These are phyloP conservation scores for Paramecium biaurelia DNA, from an alignment of 73 alveolate genomes.

Conservation along the genomic window DNA sequence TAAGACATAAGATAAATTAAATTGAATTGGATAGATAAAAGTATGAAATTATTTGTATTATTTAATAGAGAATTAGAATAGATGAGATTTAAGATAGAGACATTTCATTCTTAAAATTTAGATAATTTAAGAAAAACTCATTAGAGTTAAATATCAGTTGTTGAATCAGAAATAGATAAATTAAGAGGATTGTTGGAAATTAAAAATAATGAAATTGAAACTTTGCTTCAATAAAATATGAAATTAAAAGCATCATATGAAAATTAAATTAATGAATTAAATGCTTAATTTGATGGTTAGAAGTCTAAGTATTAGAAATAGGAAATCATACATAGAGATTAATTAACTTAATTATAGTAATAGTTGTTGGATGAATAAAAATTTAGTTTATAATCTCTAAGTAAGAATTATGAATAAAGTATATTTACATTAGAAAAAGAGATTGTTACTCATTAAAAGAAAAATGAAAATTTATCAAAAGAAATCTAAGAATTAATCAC, in stretches of 20 bases:
- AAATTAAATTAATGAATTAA: not conserved
- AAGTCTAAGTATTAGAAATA: not conserved
- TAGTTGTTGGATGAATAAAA: not conserved
- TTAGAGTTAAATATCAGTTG: slow-evolving; percentile 6
- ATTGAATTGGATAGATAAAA: slow-evolving; percentile 17
- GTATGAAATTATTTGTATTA: not conserved
- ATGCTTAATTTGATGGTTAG: not conserved
- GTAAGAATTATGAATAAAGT: slow-evolving; percentile 6
- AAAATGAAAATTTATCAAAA: not conserved
- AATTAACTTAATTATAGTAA: not conserved
- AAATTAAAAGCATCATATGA: not conserved
- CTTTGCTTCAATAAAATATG: not conserved
- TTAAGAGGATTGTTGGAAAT: slow-evolving; percentile 24
- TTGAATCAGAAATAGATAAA: slow-evolving; percentile 38
- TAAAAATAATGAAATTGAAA: slow-evolving; percentile 32
- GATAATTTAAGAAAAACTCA: slow-evolving; percentile 37
- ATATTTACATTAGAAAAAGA: not conserved
- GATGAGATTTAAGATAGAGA: slow-evolving; percentile 26
- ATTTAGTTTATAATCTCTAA: not conserved
- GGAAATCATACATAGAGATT: not conserved
- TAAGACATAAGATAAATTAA: slow-evolving; percentile 35
- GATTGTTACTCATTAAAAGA: not conserved
- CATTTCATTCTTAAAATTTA: not conserved
- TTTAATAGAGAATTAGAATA: slow-evolving; percentile 34
- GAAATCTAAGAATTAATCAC: not conserved